A percentile compares a stretch with the other conserved stretches of the same genome.
phyloP scores from a whole-genome alignment of 208 protist genomes.

The Wallacemonas sp. region DNA sequence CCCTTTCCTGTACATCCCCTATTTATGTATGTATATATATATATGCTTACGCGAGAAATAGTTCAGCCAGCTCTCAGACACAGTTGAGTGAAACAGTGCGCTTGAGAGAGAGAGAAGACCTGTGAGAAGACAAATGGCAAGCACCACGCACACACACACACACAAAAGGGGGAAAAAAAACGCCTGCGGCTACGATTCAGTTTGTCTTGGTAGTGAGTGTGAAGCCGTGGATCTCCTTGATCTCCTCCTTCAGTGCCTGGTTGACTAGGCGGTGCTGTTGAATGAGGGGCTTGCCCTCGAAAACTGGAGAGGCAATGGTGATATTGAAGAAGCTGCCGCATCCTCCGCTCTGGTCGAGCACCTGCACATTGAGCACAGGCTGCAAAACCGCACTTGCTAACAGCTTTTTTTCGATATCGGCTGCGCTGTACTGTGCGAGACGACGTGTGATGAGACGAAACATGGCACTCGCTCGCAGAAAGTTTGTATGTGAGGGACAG shows the following conservation, averaged over 20 bases:
- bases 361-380: conserved; percentile 53
- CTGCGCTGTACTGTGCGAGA: conserved; percentile 36
- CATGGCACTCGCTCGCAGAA: conserved; percentile 7
- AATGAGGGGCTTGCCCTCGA: conserved; percentile 74
- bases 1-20: no score
- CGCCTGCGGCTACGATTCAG: conserved; percentile 11
- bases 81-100: no score
- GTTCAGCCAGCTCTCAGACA: no score
- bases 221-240: conserved; percentile 86
- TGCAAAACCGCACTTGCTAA: conserved; percentile 42
- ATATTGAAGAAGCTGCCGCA: conserved; percentile 90
- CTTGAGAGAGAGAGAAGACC: no score
- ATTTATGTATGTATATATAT: no score
- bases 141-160: not conserved
- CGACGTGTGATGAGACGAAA: conserved; percentile 13
- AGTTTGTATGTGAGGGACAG: no score
- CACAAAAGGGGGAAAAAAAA: conserved; percentile 16
- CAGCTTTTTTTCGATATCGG: conserved; percentile 80
- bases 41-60: no score
- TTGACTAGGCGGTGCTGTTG: conserved; percentile 89
- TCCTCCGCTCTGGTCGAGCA: conserved; percentile 75
- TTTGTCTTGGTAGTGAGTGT: conserved; percentile 64
- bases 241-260: conserved; percentile 72
- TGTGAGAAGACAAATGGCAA: conserved; percentile 7
- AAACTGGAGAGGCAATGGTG: conserved; percentile 65